Evolutionary conservation across 352 stramenopile genomes (phyloP).

Genomic region (Phytophthora capsici): DNA sequence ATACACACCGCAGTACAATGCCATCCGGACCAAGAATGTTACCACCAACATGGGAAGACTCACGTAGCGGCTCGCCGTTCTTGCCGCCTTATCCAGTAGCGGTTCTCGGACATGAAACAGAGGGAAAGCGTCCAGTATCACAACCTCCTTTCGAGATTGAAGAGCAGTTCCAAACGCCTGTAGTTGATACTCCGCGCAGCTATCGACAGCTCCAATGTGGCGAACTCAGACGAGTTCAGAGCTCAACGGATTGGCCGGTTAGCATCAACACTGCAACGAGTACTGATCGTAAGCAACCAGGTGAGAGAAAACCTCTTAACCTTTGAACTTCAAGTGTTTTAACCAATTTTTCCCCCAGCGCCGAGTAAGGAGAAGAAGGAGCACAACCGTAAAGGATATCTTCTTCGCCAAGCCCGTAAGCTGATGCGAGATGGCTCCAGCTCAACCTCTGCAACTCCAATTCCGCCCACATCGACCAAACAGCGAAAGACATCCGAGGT

Average conservation of each 20-base stretch:
- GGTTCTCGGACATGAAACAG: slow-evolving; percentile 41
- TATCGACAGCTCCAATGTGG: slow-evolving; percentile 11
- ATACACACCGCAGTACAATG: background rate
- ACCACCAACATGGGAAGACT: slow-evolving; percentile 71
- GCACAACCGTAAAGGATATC: slow-evolving; percentile 80
- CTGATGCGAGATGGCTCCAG: slow-evolving; percentile 39
- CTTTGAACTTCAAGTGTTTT: background rate
- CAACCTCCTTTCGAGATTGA: slow-evolving; percentile 10
- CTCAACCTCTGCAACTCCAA: background rate
- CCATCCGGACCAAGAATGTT: slow-evolving; percentile 40
- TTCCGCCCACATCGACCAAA: background rate
- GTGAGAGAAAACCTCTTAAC: slow-evolving; percentile 7
- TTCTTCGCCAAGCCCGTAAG: slow-evolving; percentile 63
- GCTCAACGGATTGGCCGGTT: slow-evolving; percentile 25
- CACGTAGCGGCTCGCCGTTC: slow-evolving; percentile 53
- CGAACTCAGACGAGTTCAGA: slow-evolving; percentile 25
- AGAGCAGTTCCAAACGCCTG: slow-evolving; percentile 30
- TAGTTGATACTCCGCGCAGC: slow-evolving; percentile 10
- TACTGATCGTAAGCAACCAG: slow-evolving; percentile 28
- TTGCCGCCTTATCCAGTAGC: slow-evolving; percentile 64
- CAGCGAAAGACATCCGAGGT: slow-evolving; percentile 10
- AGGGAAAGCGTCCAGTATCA: slow-evolving; percentile 39
- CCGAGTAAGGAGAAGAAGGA: slow-evolving; percentile 61
- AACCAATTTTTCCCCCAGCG: background rate
- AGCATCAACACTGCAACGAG: background rate